Evolutionary conservation across 1,139 yeast species (phyloP).

Genomic region (Hemisphaericaspora xylofermentans): DNA sequence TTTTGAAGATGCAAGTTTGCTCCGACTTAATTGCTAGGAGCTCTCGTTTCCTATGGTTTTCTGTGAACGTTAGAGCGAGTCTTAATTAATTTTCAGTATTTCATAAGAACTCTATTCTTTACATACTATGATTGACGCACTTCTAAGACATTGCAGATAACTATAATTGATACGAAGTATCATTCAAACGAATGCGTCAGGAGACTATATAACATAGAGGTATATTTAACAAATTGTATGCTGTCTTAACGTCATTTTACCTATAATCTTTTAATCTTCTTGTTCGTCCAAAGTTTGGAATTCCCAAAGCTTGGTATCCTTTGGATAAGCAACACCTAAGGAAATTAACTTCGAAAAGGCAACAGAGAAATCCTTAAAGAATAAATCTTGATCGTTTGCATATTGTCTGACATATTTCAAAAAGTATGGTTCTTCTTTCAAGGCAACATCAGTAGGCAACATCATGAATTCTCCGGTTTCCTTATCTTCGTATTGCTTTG

Average conservation of each 20-base stretch:
- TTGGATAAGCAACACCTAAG: slow-evolving; percentile 66
- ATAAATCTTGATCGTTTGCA: slow-evolving; percentile 68
- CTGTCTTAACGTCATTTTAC: neutral
- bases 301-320: slow-evolving; percentile 40
- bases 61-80: too few relatives aligned
- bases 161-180: too few relatives aligned
- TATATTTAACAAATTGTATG: neutral
- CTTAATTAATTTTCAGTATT: too few relatives aligned
- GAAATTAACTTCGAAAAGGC: slow-evolving; percentile 74
- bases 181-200: too few relatives aligned
- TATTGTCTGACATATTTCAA: slow-evolving; percentile 65
- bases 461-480: slow-evolving; percentile 80
- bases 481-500: slow-evolving; percentile 73
- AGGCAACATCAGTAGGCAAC: slow-evolving; percentile 82
- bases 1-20: too few relatives aligned
- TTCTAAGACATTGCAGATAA: too few relatives aligned
- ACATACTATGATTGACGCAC: too few relatives aligned
- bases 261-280: slow-evolving; percentile 9
- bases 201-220: neutral
- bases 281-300: slow-evolving; percentile 78
- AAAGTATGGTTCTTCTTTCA: slow-evolving; percentile 66
- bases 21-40: too few relatives aligned
- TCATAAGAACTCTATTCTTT: too few relatives aligned
- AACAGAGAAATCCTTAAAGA: slow-evolving; percentile 68
- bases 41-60: too few relatives aligned